Evolutionary conservation across 2,329 filamentous ascomycete species (phyloP).

Genomic region (Cladorrhinum sp.): DNA sequence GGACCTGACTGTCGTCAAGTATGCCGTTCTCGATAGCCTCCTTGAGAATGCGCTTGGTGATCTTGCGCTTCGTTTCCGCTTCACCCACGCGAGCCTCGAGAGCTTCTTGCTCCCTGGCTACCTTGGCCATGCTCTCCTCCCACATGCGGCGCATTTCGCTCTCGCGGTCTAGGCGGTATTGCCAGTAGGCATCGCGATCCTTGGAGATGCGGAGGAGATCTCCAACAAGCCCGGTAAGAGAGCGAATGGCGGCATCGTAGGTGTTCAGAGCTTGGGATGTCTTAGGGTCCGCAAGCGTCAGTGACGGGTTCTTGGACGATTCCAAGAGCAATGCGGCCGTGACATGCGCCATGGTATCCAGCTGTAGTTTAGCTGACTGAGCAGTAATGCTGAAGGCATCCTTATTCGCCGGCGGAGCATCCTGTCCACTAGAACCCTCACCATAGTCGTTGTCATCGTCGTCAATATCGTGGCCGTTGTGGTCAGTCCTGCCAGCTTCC

Average conservation of each 20-base stretch:
- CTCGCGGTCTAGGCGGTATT: slow-evolving; percentile 88
- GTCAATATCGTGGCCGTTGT: slow-evolving; percentile 41
- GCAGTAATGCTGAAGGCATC: slow-evolving; percentile 97
- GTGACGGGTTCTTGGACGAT: slow-evolving; percentile 63
- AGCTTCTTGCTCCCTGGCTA: slow-evolving; percentile 91
- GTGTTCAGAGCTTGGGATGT: slow-evolving; percentile 75
- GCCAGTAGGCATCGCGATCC: slow-evolving; percentile 95
- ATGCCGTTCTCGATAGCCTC: slow-evolving; percentile 68
- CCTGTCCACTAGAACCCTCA: slow-evolving; percentile 76
- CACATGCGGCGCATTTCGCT: slow-evolving; percentile 90
- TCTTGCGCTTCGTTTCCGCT: slow-evolving; percentile 83
- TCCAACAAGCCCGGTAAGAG: slow-evolving; percentile 77
- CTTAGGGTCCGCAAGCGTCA: slow-evolving; percentile 72
- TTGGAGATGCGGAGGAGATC: slow-evolving; percentile 89
- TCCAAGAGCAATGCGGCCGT: slow-evolving; percentile 77
- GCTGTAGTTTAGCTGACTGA: slow-evolving; percentile 87
- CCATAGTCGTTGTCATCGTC: slow-evolving; percentile 71
- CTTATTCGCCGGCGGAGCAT: slow-evolving; percentile 71
- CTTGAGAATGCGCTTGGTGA: slow-evolving; percentile 83
- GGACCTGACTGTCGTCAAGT: slow-evolving; percentile 36
- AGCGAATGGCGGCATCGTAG: slow-evolving; percentile 86
- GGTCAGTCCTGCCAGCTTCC: slow-evolving; percentile 40
- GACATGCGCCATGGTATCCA: slow-evolving; percentile 85
- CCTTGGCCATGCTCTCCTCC: slow-evolving; percentile 98
- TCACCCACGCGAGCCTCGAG: slow-evolving; percentile 84